Conservation (phyloP, 2,329 filamentous ascomycete genomes). For the Phyllosticta capitalensis region DNA sequence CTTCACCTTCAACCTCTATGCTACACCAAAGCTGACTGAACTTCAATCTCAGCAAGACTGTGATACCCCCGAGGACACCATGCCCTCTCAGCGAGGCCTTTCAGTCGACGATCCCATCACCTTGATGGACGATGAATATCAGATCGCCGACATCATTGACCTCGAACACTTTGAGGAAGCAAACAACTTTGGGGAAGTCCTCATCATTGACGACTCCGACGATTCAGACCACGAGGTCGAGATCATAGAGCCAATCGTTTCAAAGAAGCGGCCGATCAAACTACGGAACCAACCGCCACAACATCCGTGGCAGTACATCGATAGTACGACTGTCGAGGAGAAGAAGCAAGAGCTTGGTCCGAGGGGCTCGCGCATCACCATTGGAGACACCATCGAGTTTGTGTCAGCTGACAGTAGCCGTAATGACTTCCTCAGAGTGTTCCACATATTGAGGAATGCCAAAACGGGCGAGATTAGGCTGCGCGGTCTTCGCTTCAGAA, state of each 20-base stretch:
- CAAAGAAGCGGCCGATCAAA: neutral
- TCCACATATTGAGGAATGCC: neutral
- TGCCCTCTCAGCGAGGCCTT: no score
- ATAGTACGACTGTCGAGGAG: neutral
- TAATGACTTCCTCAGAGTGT: neutral
- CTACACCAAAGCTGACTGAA: no score
- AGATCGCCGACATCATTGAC: neutral
- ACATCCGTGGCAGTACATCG: neutral
- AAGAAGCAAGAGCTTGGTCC: neutral
- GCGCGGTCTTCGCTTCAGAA: neutral
- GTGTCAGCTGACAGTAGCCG: neutral
- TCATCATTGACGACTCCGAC: neutral
- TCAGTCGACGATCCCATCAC: no score
- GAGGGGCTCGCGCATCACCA: neutral
- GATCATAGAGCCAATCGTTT: neutral
- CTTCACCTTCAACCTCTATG: no score
- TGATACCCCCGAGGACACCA: no score
- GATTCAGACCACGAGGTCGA: neutral
- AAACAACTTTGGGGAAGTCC: neutral
- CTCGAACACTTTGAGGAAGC: neutral
- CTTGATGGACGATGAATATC: no score
- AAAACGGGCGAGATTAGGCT: neutral
- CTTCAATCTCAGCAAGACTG: no score
- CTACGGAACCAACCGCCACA: neutral
- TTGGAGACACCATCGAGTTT: neutral